A percentile compares a stretch with the other conserved stretches of the same genome.
Evolutionary conservation across 2,329 filamentous ascomycete species (phyloP).

Genomic region (Fusarium sp.): DNA sequence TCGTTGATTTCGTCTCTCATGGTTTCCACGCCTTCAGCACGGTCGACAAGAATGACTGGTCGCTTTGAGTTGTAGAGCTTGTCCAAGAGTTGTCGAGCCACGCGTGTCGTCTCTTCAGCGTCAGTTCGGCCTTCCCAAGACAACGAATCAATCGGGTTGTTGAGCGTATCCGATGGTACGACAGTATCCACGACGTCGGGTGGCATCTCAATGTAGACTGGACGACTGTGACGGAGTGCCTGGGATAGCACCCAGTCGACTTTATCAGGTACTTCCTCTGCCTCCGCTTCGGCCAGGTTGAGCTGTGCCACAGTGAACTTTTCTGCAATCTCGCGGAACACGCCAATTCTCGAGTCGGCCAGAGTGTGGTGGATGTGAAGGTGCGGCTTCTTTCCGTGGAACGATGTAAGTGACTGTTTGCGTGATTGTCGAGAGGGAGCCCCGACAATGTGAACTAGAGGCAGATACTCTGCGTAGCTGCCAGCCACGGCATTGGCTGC

Average conservation of each 20-base stretch:
- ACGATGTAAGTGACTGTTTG: fast-evolving
- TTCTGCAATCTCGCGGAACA: slow-evolving; percentile 14
- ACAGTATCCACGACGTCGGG: neutral
- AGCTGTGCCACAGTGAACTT: slow-evolving; percentile 18
- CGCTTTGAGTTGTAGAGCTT: neutral
- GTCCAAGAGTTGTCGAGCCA: neutral
- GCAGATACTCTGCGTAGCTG: slow-evolving; percentile 20
- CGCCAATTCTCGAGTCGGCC: slow-evolving; percentile 1
- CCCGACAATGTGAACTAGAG: slow-evolving; percentile 18
- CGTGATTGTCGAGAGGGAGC: slow-evolving; percentile 4
- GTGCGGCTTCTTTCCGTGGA: neutral
- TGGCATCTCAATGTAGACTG: slow-evolving; percentile 18
- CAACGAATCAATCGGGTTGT: neutral
- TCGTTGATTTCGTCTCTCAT: neutral
- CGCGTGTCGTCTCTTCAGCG: too few species aligned
- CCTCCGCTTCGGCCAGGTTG: neutral
- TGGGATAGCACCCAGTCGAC: neutral
- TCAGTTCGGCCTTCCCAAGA: neutral
- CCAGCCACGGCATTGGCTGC: slow-evolving; percentile 22
- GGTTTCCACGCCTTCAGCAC: neutral
- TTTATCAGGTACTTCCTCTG: neutral
- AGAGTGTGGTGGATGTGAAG: slow-evolving; percentile 18
- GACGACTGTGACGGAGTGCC: slow-evolving; percentile 1
- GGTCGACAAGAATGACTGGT: slow-evolving; percentile 3
- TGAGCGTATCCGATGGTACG: neutral